Base-by-base conservation (phyloP, 2,329 filamentous ascomycete genomes). In the Karstenula rhodostoma region DNA sequence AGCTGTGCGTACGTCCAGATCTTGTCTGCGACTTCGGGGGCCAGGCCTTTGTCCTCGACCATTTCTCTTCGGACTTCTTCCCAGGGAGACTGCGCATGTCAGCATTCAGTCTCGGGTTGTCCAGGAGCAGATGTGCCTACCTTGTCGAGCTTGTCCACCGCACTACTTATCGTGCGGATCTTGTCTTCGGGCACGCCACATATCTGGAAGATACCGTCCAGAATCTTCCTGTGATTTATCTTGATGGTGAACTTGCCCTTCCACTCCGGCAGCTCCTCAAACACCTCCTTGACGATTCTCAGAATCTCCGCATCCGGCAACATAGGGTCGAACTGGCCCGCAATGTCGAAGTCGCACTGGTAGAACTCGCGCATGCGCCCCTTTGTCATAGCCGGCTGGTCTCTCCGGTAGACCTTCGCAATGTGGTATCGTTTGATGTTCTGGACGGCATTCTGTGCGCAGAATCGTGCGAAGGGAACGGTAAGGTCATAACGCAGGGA, bases 261-360 rank as follows among this genome's bases (percentile, higher is more conserved):
- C 88, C 90, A 93, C 22, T 89, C 90, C 25, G 67, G 65, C 37
- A 97, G 83, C 50, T 86, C 87, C 68, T 94, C 87, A 72, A 97
- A 96, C 43, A 96, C 90, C 76, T 97, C 93, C 70, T 87, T 89
- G 52, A 92, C 87, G 67, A 97, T 93, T 59, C 90, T 86, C 69
- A 98, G 81, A 60, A 97, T 90, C 81, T 97, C 94, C 40, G 93
- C 91, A 74, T 97, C 94, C 58, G 94, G 92, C 27, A 97, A 86
- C 93, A 97, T 97, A 56, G 92, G 81, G 76, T 97, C 94, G 81
- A 93, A 96, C 44, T 82, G 83, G 62, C 94, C 72, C 13, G 94
- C 94, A 80, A 97, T 94, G 76, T 97, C 94, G 74, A 97, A 96
- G 80, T 98, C 94, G 82, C 94, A 97, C 80, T 97, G 94, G 82